Percentiles rank a stretch among this genome's conserved stretches.
Conservation (phyloP, 2,329 filamentous ascomycete species). For the Cladosporium oxysporum region DNA sequence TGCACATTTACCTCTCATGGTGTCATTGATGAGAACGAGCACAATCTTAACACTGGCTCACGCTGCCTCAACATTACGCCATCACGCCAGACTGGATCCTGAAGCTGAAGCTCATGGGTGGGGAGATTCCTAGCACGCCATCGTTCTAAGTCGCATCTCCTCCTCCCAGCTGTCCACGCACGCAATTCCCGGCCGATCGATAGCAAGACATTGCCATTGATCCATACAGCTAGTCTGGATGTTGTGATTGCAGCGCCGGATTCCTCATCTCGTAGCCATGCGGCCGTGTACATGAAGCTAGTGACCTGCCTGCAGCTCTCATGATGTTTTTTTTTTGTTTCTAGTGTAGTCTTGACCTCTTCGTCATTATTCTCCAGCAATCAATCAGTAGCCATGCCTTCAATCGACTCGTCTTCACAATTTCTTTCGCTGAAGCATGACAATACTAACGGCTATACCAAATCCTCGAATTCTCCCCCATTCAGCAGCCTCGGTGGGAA, state of each 20-base stretch:
- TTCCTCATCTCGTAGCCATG: constrained; percentile 13
- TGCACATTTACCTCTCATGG: not conserved
- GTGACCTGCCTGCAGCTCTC: constrained; percentile 2
- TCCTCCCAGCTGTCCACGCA: constrained; percentile 11
- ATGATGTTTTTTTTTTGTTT: not conserved
- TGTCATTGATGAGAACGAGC: not conserved
- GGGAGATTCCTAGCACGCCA: constrained; percentile 14
- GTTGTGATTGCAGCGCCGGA: constrained; percentile 12
- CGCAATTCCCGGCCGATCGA: constrained; percentile 1
- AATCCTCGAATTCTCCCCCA: not conserved
- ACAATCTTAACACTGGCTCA: not conserved
- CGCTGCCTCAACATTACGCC: not conserved
- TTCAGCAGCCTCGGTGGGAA: constrained; percentile 11
- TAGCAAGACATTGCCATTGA: not conserved
- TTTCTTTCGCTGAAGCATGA: constrained; percentile 19
- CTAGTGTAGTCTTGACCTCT: not conserved
- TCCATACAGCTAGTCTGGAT: constrained; percentile 1
- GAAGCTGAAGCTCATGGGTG: constrained; percentile 3
- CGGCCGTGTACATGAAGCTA: constrained; percentile 1
- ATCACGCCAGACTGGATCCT: constrained; percentile 12
- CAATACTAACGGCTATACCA: constrained; percentile 6
- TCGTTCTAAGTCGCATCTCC: constrained; percentile 5
- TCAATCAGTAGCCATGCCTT: constrained; percentile 10
- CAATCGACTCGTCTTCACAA: constrained; percentile 9
- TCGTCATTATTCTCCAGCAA: not conserved